Evolutionary conservation across 306 rosid species (phyloP), one percentile per base, ranked within the genome.

Genomic region (Aeschynomene evenia): DNA sequence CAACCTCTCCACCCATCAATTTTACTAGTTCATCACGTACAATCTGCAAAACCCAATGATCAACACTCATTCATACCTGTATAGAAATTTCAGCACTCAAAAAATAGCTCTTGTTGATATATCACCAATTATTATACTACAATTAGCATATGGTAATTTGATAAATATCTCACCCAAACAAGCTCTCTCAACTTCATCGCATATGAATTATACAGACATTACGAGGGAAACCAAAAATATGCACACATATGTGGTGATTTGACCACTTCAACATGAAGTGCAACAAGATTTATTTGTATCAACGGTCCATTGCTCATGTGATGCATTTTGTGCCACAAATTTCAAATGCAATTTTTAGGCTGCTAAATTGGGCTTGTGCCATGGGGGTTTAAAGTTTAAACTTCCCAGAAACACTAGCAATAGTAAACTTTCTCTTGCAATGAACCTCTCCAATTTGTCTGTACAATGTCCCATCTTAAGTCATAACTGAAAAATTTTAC

Each of bases 1-100:
- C 85, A 28, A 91, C 95, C 84, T 91, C 97, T 69, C 96, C 99
- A 23, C 99, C 99, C 99, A 94, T 94, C 85, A 94, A 76, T 80
- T 88, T 80, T 77, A 94, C 95, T 61, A 94, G 91, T 83, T 94
- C 99, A 61, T 89, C 99, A 75, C 81, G 79, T 34, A 88, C 99
- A 84, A 91, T 89, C 99, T 94, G 88, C 75, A 86, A 73, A 75
- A 82, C 66, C 43, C 55, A 70, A 18, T 13, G 66, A 36, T 36
- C 39, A 63, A 36, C 16, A 57, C 55, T 36, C 77, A 65, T 63
- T 33, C 48, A 63, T 59, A 67, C 54, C 11, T 46, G 40, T 16
- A 66, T 16, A 50, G 65, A 73, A n/a, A 43, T 36, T 34, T 73
- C 70, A 48, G 52, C n/a, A 46, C 52, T 64, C 9, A 48, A 37